Conservation (phyloP, 192 early-diverging fungal genomes). For the Backusella macrospora region DNA sequence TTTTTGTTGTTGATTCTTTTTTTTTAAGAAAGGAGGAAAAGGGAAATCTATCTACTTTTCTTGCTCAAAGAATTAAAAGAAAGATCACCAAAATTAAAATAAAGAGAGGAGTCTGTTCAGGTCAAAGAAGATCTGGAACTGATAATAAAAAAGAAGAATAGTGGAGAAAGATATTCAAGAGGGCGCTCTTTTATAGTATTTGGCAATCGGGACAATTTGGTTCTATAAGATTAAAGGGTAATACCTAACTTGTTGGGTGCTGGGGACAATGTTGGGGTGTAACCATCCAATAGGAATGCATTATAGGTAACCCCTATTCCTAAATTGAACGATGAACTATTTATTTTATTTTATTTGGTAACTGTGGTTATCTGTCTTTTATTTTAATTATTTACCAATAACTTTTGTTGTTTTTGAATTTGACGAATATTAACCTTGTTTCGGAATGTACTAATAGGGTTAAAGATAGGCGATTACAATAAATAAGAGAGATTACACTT, state of each 20-base stretch:
- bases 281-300: slow-evolving; percentile 24
- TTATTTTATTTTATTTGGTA: neutral
- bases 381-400: slow-evolving; percentile 14
- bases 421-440: neutral
- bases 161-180: neutral
- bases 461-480: neutral
- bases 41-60: slow-evolving; percentile 2
- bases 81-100: slow-evolving; percentile 18
- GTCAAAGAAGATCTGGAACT: neutral
- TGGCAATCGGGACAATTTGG: neutral
- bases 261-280: slow-evolving; percentile 32
- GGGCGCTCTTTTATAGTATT: slow-evolving; percentile 14
- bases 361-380: slow-evolving; percentile 4
- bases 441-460: neutral
- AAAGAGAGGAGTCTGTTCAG: slow-evolving; percentile 12
- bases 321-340: neutral
- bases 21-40: neutral
- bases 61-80: slow-evolving; percentile 16
- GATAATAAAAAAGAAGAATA: slow-evolving; percentile 9
- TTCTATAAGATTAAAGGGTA: neutral
- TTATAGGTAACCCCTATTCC: slow-evolving; percentile 8
- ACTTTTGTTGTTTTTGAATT: neutral
- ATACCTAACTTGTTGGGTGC: slow-evolving; percentile 29
- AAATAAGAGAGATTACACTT: no score
- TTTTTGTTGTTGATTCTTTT: slow-evolving; percentile 18